Conservation (phyloP, 108 stramenopile genomes). For the Cyclotella distinguenda region DNA sequence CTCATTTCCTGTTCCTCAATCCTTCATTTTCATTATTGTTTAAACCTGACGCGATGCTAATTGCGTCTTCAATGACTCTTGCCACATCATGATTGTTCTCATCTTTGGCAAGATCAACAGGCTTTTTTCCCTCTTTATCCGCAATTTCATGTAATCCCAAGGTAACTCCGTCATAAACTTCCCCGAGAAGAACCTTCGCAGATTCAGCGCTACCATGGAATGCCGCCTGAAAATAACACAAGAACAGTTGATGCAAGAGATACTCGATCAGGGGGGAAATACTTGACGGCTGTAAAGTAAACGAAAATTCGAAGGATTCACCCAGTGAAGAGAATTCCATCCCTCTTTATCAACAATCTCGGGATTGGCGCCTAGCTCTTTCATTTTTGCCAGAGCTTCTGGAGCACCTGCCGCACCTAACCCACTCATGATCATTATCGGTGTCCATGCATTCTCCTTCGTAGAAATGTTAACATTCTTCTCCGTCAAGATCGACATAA, state of each 20-base stretch:
- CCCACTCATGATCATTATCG: conserved; percentile 83
- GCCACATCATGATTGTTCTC: conserved; percentile 77
- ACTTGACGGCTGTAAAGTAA: not conserved
- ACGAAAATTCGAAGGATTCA: conserved; percentile 8
- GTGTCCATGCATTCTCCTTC: conserved; percentile 83
- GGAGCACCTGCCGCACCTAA: conserved; percentile 54
- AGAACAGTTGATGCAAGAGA: not conserved
- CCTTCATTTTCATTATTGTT: conserved; percentile 31
- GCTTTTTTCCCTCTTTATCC: conserved; percentile 88
- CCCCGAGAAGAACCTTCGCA: conserved; percentile 57
- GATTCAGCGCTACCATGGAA: conserved; percentile 78
- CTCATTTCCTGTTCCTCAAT: conserved; percentile 45
- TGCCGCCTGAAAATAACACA: conserved; percentile 38
- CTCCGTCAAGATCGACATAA: conserved; percentile 60
- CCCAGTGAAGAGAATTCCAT: conserved; percentile 89
- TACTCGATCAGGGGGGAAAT: not conserved
- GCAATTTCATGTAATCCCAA: conserved; percentile 48
- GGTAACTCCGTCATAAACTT: conserved; percentile 44
- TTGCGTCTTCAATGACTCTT: conserved; percentile 59
- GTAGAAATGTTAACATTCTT: conserved; percentile 78
- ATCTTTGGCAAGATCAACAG: conserved; percentile 63
- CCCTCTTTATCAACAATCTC: conserved; percentile 73
- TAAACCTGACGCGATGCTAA: not conserved
- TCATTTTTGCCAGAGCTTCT: conserved; percentile 58
- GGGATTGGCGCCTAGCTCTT: conserved; percentile 74